Conservation (phyloP, 371 early-diverging fungal genomes). For the Antonospora locustae region DNA sequence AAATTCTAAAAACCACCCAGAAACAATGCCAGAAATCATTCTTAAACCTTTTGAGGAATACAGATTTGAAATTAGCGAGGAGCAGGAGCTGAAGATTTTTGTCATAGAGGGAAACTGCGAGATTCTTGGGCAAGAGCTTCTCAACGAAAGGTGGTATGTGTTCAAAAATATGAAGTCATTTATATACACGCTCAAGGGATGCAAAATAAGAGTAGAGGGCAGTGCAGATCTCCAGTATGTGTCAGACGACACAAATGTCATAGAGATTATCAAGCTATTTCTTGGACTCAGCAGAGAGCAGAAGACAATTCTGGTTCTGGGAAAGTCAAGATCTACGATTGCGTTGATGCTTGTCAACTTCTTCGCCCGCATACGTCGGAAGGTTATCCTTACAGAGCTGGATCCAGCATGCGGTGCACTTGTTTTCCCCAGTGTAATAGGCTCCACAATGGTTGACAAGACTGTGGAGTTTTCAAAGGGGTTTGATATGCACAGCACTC, state of each 20-base stretch:
- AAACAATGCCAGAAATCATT: no score
- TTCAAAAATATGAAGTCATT: conserved; percentile 43
- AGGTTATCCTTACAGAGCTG: conserved; percentile 40
- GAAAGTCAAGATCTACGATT: conserved; percentile 41
- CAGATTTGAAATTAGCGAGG: conserved; percentile 26
- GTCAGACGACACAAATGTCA: conserved; percentile 36
- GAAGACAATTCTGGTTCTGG: conserved; percentile 29
- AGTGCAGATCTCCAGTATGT: conserved; percentile 43
- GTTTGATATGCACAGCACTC: conserved; percentile 22
- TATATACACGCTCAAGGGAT: conserved; percentile 53
- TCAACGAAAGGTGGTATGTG: conserved; percentile 48
- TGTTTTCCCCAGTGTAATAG: conserved; percentile 45
- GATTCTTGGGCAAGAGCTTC: conserved; percentile 48
- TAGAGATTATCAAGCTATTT: conserved; percentile 41
- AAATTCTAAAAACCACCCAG: no score
- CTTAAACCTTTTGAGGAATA: conserved; percentile 26
- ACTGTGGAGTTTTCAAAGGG: conserved; percentile 27
- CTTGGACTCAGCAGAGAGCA: background rate
- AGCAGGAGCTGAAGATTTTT: conserved; percentile 39
- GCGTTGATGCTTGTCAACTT: conserved; percentile 39
- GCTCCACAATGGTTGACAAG: conserved; percentile 18
- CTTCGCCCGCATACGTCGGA: conserved; percentile 40
- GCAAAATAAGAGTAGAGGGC: conserved; percentile 46
- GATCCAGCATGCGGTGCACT: conserved; percentile 33
- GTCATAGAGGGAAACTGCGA: conserved; percentile 44